These are phyloP conservation scores for Ilyonectria sp. DNA, from an alignment of 2,329 filamentous ascomycete genomes.

Conservation along the genomic window DNA sequence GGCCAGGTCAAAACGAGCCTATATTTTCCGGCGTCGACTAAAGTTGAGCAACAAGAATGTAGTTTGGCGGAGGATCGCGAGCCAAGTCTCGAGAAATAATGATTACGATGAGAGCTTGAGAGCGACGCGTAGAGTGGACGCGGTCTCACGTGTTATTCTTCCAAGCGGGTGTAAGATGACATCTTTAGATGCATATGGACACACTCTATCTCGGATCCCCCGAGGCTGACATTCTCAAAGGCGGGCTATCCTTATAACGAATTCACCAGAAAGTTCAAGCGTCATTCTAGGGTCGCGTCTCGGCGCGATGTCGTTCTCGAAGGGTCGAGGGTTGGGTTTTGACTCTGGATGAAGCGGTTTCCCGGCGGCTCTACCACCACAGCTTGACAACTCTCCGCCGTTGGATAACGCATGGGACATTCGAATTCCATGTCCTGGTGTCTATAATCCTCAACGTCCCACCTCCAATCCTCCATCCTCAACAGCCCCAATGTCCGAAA, in stretches of 20 bases:
- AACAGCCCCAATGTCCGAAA: slow-evolving; percentile 48
- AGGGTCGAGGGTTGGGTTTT: not conserved
- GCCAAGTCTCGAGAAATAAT: slow-evolving; percentile 29
- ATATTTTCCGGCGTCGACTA: not conserved
- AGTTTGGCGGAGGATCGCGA: not conserved
- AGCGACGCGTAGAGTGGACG: slow-evolving; percentile 45
- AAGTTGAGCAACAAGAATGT: not conserved
- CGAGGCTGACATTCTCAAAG: not conserved
- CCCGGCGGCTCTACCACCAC: not conserved
- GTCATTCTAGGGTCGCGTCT: slow-evolving; percentile 43
- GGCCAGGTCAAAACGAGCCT: not conserved
- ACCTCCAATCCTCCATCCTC: not conserved
- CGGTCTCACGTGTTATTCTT: slow-evolving; percentile 54
- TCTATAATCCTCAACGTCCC: not conserved
- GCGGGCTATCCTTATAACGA: slow-evolving; percentile 19
- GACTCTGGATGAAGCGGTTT: not conserved
- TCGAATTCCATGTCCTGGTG: not conserved
- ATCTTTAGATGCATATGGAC: slow-evolving; percentile 12
- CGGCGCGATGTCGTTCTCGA: slow-evolving; percentile 35
- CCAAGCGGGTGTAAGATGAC: not conserved
- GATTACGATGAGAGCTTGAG: slow-evolving; percentile 22
- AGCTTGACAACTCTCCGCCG: not conserved
- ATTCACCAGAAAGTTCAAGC: slow-evolving; percentile 9
- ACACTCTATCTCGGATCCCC: not conserved
- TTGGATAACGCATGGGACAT: no score